Base-by-base conservation (phyloP, 192 early-diverging fungal genomes). In the Phlyctochytrium planicorne region DNA sequence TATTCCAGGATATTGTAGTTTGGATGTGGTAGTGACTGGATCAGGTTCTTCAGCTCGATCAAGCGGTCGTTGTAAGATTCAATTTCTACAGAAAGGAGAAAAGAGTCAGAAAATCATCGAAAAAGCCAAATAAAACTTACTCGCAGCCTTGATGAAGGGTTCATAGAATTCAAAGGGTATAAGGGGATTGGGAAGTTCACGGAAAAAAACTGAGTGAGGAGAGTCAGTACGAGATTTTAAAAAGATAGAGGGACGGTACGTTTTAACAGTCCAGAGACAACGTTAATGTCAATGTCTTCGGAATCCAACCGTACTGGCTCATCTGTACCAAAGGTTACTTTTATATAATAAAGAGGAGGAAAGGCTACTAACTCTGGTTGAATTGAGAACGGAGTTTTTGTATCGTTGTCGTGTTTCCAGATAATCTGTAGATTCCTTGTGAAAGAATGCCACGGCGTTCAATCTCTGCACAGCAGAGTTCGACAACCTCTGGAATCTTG, bases 31-130 rank as follows among this genome's bases (percentile, higher is more conserved):
- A 87, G 63, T 30, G 61, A 23, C 36, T 90, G 89, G 24, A 94
- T 75, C 34, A 90, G 55, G 1, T 71, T 84, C 65, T 92, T 91
- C 35, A 91, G 74, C 37, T 79, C 75, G 65, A 83, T 87, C 63
- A 92, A 80, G 20, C 87, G 79, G 32, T 84, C 83, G 59, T 94
- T 85, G 62, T 90, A 90, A 35, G 90, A 88, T 27, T 70, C 67
- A 34, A 82, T 68, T 53, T 75, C 78, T 77, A 37, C 74, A 61
- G 34, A 70, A 40, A 25, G 25, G n/a, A 63, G 30, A 70, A 63
- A 63, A 25, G 52, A 62, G 10, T 10, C 30, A 75, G 35, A 60
- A 67, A 79, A 0, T 70, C 69, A 61, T 40, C 27, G 53, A 60
- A 61, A 30, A 80, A 30, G 29, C 14, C n/a, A n/a, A 53, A 59